Conservation (phyloP, 768 basidiomycete species). For the Candolleomyces efflorescens region DNA sequence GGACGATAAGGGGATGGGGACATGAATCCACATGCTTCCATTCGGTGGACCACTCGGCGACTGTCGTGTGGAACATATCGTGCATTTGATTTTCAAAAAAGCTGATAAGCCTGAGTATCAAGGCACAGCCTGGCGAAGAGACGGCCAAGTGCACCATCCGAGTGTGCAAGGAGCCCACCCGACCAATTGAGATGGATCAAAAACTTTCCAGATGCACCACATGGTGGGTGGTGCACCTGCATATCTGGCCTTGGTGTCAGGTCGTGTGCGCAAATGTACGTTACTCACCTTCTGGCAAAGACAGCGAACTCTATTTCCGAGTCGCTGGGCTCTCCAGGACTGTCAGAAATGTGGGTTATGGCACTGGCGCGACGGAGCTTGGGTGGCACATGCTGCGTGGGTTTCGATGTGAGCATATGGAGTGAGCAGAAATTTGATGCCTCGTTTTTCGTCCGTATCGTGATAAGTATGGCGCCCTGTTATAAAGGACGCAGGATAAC, state of each 20-base stretch:
- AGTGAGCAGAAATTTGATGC: too few relatives aligned
- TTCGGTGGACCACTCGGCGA: not conserved
- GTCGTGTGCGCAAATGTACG: too few relatives aligned
- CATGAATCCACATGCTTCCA: not conserved
- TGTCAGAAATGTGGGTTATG: too few relatives aligned
- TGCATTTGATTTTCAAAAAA: slow-evolving; percentile 1
- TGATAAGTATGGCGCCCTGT: too few relatives aligned
- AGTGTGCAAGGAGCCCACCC: not conserved
- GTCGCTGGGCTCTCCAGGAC: too few relatives aligned
- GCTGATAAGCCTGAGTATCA: not conserved
- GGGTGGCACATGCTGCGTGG: not conserved
- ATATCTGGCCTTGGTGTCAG: too few relatives aligned
- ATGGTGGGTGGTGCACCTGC: not conserved
- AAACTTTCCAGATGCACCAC: not conserved
- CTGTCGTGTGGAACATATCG: not conserved
- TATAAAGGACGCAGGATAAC: too few relatives aligned
- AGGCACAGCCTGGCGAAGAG: too few relatives aligned
- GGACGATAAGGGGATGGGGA: not conserved
- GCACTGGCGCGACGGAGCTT: not conserved
- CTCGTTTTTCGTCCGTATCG: too few relatives aligned
- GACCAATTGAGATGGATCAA: not conserved
- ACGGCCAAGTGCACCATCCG: too few relatives aligned
- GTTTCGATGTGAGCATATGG: not conserved
- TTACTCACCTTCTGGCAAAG: too few relatives aligned
- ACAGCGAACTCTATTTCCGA: too few relatives aligned